phyloP scores from a whole-genome alignment of 441 rosid species.

The Omphalea diandra region DNA sequence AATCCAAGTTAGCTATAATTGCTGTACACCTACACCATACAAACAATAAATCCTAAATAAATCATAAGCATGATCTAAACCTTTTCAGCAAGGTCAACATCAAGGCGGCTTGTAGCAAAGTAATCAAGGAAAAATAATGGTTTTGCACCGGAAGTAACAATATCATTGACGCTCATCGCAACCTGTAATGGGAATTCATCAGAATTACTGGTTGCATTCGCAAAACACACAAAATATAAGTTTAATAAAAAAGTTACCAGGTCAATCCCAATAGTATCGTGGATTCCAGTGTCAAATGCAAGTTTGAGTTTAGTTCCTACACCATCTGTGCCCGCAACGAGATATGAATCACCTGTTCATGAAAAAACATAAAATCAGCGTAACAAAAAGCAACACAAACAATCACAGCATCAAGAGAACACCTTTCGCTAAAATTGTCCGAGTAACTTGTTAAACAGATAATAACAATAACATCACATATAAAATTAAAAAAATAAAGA shows the following conservation, averaged over 20 bases:
- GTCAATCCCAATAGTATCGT: constrained; percentile 91
- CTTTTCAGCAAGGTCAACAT: constrained; percentile 97
- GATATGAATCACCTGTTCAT: constrained; percentile 72
- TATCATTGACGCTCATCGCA: constrained; percentile 96
- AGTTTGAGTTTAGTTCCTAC: constrained; percentile 94
- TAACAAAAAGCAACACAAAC: neutral
- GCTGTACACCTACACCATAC: neutral
- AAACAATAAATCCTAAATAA: too few species aligned
- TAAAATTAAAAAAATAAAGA: too few species aligned
- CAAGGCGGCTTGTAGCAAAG: constrained; percentile 86
- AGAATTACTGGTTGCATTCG: constrained; percentile 1
- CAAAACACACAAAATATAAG: constrained; percentile 7
- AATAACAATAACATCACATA: too few species aligned
- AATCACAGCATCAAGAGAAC: neutral
- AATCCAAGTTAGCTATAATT: neutral
- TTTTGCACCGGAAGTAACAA: constrained; percentile 92
- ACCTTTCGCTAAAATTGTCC: too few species aligned
- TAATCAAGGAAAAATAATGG: constrained; percentile 94
- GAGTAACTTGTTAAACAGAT: too few species aligned
- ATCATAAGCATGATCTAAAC: constrained; percentile 29
- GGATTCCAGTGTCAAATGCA: constrained; percentile 86
- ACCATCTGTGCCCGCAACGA: constrained; percentile 96
- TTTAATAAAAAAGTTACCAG: constrained; percentile 44
- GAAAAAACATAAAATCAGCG: constrained; percentile 13
- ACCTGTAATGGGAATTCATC: constrained; percentile 44